phyloP scores from a whole-genome alignment of 2,329 filamentous ascomycete genomes.

The Claviceps digitariae region DNA sequence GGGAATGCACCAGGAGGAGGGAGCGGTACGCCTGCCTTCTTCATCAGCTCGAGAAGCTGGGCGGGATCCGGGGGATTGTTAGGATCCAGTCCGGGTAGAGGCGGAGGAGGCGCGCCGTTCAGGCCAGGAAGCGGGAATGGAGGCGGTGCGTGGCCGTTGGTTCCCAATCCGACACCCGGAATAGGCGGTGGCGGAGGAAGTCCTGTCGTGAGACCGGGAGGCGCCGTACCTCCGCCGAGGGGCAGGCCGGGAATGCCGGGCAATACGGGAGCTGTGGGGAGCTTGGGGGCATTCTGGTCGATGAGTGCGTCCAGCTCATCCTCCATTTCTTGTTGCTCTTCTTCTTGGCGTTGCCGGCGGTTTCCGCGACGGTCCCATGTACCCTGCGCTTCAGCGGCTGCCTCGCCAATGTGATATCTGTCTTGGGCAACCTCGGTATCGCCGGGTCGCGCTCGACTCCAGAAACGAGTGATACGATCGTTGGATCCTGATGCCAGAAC shows the following conservation, averaged over 20 bases:
- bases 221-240: conserved; percentile 20
- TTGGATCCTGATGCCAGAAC: conserved; percentile 93
- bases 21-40: conserved; percentile 48
- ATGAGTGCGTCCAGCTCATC: conserved; percentile 88
- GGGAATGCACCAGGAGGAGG: conserved; percentile 37
- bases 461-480: conserved; percentile 92
- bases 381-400: conserved; percentile 85
- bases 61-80: conserved; percentile 48
- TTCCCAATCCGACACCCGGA: conserved; percentile 34
- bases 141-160: conserved; percentile 31
- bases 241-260: conserved; percentile 49
- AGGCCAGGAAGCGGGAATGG: conserved; percentile 39
- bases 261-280: conserved; percentile 32
- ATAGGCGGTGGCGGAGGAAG: conserved; percentile 28
- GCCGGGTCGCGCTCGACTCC: conserved; percentile 80
- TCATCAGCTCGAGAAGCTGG: conserved; percentile 50
- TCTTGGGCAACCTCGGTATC: conserved; percentile 79
- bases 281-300: conserved; percentile 63
- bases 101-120: conserved; percentile 32
- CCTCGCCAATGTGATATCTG: conserved; percentile 88
- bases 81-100: conserved; percentile 42
- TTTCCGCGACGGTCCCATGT: conserved; percentile 77
- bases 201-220: conserved; percentile 29
- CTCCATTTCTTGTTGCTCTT: conserved; percentile 86
- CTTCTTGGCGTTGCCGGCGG: conserved; percentile 68